Evolutionary conservation across 306 rosid species (phyloP).

Genomic region (Vicia faba): DNA sequence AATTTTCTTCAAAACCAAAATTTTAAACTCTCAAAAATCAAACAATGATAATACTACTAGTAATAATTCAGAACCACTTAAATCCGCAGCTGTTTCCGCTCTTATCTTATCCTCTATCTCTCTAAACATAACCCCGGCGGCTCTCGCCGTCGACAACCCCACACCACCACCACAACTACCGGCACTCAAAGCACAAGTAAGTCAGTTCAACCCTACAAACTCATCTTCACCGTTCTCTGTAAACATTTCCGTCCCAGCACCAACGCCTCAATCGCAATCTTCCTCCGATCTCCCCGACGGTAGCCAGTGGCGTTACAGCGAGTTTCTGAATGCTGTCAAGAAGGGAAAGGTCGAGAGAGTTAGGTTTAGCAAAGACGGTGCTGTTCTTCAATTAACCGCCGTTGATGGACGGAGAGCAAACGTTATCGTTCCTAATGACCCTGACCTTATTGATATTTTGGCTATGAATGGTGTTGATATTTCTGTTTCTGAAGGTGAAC

Average conservation of each 20-base stretch:
- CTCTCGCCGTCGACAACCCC: conserved; percentile 57
- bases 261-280: conserved; percentile 64
- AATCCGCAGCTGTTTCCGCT: conserved; percentile 66
- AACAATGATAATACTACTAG: neutral
- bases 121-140: conserved; percentile 47
- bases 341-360: conserved; percentile 95
- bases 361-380: conserved; percentile 88
- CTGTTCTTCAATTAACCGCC: conserved; percentile 86
- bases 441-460: conserved; percentile 88
- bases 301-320: conserved; percentile 91
- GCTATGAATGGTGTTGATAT: conserved; percentile 98
- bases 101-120: conserved; percentile 58
- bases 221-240: conserved; percentile 73
- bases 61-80: conserved; percentile 36
- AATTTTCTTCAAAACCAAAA: conserved; percentile 39
- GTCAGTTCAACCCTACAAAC: conserved; percentile 41
- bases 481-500: conserved; percentile 84
- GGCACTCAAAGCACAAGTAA: conserved; percentile 60
- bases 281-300: conserved; percentile 88
- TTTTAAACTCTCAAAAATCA: conserved; percentile 39
- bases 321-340: conserved; percentile 87
- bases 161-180: conserved; percentile 55
- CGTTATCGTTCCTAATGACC: conserved; percentile 91
- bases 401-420: conserved; percentile 88
- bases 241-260: conserved; percentile 70